Conservation (phyloP, 2,329 filamentous ascomycete species). For the Beauveria pseudobassiana region DNA sequence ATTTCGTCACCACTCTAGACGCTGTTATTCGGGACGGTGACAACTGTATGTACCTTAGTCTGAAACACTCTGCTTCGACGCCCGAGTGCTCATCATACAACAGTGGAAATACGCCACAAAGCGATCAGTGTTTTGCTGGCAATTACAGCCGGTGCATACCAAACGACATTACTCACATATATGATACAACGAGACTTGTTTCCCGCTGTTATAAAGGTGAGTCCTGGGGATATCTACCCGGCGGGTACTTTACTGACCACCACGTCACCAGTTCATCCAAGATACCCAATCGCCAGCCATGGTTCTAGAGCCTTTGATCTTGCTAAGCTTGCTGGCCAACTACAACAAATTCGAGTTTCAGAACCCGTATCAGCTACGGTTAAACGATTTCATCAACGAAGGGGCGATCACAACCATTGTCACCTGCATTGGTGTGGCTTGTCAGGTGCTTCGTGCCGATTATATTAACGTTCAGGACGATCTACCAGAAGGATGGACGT, state of each 20-base stretch:
- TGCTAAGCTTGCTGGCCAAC: constrained; percentile 83
- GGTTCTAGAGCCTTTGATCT: constrained; percentile 67
- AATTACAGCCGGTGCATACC: constrained; percentile 87
- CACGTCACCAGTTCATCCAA: constrained; percentile 60
- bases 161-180: constrained; percentile 89
- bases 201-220: constrained; percentile 86
- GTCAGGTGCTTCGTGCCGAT: constrained; percentile 57
- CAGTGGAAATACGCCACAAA: constrained; percentile 68
- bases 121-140: constrained; percentile 76
- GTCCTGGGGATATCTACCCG: constrained; percentile 15
- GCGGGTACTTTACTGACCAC: not conserved
- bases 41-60: constrained; percentile 46
- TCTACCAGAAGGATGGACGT: constrained; percentile 79
- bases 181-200: constrained; percentile 93
- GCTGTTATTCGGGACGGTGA: constrained; percentile 71
- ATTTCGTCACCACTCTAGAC: constrained; percentile 80
- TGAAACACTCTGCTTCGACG: not conserved
- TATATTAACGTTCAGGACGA: constrained; percentile 89
- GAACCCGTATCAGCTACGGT: constrained; percentile 85
- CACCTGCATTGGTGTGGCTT: constrained; percentile 65
- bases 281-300: constrained; percentile 60
- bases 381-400: constrained; percentile 96
- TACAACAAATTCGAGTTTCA: constrained; percentile 99
- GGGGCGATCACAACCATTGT: constrained; percentile 76
- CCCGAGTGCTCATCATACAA: not conserved